Evolutionary conservation across 371 early-diverging fungal genomes (phyloP).

Genomic region (Syncephalastrum monosporum): DNA sequence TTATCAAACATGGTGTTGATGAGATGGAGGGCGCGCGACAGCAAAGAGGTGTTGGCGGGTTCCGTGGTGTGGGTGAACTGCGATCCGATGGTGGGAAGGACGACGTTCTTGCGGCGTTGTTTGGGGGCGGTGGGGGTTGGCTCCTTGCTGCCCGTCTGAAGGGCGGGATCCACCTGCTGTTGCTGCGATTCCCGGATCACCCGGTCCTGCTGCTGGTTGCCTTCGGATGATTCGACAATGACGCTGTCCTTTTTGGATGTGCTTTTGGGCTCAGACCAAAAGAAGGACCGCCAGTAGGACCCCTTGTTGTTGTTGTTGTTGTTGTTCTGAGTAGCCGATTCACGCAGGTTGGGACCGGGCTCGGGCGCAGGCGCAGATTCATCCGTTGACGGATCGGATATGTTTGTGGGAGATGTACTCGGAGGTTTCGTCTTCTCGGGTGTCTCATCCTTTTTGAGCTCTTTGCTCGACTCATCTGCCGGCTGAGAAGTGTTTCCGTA

Average conservation of each 20-base stretch:
- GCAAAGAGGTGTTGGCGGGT: conserved; percentile 8
- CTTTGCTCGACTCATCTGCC: no score
- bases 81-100: conserved; percentile 16
- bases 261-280: conserved; percentile 1
- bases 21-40: conserved; percentile 15
- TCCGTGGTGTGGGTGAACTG: conserved; percentile 3
- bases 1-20: conserved; percentile 23
- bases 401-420: no score
- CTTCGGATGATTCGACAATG: neutral
- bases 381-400: no score
- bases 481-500: neutral
- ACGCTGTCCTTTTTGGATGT: conserved; percentile 8
- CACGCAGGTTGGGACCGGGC: no score
- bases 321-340: neutral
- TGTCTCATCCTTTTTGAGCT: no score
- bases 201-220: neutral
- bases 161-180: neutral
- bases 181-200: conserved; percentile 1
- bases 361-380: no score
- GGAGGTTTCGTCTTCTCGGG: no score
- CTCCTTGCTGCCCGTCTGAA: neutral
- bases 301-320: neutral
- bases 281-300: conserved; percentile 18
- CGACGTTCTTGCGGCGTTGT: conserved; percentile 12
- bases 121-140: neutral